A percentile compares a stretch with the other conserved stretches of the same genome.
phyloP scores from a whole-genome alignment of 2,329 filamentous ascomycete genomes.

The Dichotomopilus funicola region DNA sequence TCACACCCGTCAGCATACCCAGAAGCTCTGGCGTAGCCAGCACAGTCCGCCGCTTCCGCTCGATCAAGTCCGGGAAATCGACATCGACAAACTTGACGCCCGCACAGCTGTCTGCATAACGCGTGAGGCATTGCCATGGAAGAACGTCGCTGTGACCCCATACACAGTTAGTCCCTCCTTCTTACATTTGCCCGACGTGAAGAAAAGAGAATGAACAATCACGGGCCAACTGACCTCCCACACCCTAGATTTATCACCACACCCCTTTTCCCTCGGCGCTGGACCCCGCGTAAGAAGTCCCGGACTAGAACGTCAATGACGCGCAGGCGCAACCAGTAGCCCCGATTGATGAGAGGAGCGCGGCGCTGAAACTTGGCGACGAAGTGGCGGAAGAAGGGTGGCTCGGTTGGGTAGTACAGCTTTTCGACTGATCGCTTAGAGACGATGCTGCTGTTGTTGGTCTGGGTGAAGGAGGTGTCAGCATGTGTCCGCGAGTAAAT shows the following conservation, averaged over 20 bases:
- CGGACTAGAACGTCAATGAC: slow-evolving; percentile 70
- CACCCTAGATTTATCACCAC: slow-evolving; percentile 80
- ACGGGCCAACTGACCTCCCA: slow-evolving; percentile 63
- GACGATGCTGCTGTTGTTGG: slow-evolving; percentile 85
- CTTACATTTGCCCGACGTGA: no score
- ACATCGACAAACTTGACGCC: slow-evolving; percentile 70
- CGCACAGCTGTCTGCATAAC: slow-evolving; percentile 53
- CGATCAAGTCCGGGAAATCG: slow-evolving; percentile 76
- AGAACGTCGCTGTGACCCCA: slow-evolving; percentile 64
- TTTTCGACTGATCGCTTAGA: slow-evolving; percentile 91
- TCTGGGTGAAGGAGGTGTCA: slow-evolving; percentile 39
- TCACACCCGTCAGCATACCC: slow-evolving; percentile 41
- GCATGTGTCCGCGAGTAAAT: neutral
- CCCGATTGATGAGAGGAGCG: slow-evolving; percentile 83
- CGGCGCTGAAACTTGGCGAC: slow-evolving; percentile 76
- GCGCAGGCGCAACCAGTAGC: slow-evolving; percentile 80
- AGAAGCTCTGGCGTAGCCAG: slow-evolving; percentile 54
- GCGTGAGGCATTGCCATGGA: slow-evolving; percentile 72
- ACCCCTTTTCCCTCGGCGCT: slow-evolving; percentile 50
- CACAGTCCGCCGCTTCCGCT: slow-evolving; percentile 65
- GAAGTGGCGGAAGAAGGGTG: slow-evolving; percentile 83
- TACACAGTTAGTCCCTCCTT: neutral
- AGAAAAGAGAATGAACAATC: neutral
- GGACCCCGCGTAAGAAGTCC: slow-evolving; percentile 53
- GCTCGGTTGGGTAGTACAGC: slow-evolving; percentile 69